A percentile compares a stretch with the other conserved stretches of the same genome.
Evolutionary conservation across 441 rosid genomes (phyloP).

Genomic region (Kokia cookei): DNA sequence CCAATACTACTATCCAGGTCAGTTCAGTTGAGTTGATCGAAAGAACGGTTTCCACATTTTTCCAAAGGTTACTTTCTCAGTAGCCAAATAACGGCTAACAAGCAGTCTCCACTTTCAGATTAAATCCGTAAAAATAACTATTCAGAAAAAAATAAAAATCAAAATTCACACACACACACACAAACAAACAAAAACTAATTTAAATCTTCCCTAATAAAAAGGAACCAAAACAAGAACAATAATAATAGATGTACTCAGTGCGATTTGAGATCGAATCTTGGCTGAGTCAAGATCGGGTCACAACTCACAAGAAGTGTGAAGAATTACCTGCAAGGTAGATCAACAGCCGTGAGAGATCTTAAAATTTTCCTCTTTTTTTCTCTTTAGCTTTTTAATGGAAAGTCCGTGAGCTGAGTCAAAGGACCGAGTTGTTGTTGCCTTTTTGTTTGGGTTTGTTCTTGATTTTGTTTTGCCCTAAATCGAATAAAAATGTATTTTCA

Average conservation of each 20-base stretch:
- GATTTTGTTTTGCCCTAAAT: conserved; percentile 29
- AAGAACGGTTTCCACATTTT: neutral
- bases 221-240: neutral
- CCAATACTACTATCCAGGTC: neutral
- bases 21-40: neutral
- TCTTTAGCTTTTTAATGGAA: neutral
- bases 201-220: neutral
- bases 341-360: conserved; percentile 15
- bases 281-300: neutral
- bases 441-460: neutral
- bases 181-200: neutral
- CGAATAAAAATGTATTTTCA: neutral
- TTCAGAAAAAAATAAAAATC: neutral
- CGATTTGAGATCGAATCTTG: neutral
- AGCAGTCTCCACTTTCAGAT: neutral
- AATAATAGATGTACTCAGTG: neutral
- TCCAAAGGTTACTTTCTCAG: neutral
- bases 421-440: conserved; percentile 8
- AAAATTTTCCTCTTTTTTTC: neutral
- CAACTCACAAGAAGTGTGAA: neutral
- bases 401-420: conserved; percentile 16
- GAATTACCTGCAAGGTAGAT: conserved; percentile 29
- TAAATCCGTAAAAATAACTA: neutral
- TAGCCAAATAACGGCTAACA: neutral
- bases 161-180: neutral